Evolutionary conservation across 1,284 basidiomycete species (phyloP).

Genomic region (Coriolopsis trogii): DNA sequence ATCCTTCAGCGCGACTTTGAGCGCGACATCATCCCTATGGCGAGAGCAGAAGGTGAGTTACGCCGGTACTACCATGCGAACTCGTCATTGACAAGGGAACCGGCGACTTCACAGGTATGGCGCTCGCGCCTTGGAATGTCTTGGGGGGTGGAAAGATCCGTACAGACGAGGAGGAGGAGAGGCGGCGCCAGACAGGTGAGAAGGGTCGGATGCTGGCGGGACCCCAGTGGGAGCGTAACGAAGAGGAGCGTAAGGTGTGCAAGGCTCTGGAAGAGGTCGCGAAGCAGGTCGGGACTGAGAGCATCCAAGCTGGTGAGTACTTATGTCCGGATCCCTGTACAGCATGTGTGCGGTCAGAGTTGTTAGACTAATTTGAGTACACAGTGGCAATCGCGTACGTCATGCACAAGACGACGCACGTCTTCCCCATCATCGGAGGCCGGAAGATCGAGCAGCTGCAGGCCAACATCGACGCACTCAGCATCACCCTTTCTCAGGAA

Average conservation of each 20-base stretch:
- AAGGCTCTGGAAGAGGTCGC: conserved; percentile 48
- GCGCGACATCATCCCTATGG: conserved; percentile 57
- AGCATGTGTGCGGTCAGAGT: not conserved
- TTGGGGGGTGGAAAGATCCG: conserved; percentile 49
- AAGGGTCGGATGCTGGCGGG: conserved; percentile 23
- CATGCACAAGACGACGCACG: conserved; percentile 41
- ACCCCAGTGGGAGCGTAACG: conserved; percentile 42
- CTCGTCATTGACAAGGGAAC: too few relatives aligned
- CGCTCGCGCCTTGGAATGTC: conserved; percentile 53
- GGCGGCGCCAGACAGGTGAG: conserved; percentile 43
- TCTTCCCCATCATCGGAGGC: not conserved
- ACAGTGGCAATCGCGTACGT: conserved; percentile 50
- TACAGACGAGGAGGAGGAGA: conserved; percentile 48
- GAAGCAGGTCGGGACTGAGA: conserved; percentile 40
- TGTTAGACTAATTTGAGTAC: too few relatives aligned
- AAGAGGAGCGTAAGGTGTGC: conserved; percentile 41
- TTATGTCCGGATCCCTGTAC: not conserved
- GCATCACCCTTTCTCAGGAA: conserved; percentile 40
- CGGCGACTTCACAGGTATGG: conserved; percentile 37
- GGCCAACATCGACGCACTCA: conserved; percentile 49
- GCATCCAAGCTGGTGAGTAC: conserved; percentile 39
- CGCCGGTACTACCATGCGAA: too few relatives aligned
- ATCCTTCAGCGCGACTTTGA: conserved; percentile 36
- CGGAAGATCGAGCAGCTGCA: conserved; percentile 33
- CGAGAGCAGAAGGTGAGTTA: conserved; percentile 42